Conservation (phyloP, 352 stramenopile genomes). For the Phytophthora chlamydospora region DNA sequence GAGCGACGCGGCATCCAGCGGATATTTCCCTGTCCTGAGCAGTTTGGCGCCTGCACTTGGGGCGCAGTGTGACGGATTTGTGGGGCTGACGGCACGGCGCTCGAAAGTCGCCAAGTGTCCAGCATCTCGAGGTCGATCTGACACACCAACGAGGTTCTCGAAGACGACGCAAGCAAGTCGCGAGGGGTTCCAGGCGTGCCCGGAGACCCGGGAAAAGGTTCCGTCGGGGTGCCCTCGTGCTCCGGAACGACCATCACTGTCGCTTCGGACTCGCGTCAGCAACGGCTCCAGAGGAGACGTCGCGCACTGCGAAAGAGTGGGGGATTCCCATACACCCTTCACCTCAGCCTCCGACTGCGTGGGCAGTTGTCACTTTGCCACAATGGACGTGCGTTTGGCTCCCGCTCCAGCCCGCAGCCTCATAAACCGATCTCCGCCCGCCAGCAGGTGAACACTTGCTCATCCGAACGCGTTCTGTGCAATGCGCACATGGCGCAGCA, state of each 20-base stretch:
- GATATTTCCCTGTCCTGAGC: slow-evolving; percentile 19
- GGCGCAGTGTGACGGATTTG: slow-evolving; percentile 13
- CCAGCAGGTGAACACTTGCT: slow-evolving; percentile 48
- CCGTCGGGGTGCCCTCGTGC: slow-evolving; percentile 41
- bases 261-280: slow-evolving; percentile 12
- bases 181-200: slow-evolving; percentile 21
- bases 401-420: slow-evolving; percentile 23
- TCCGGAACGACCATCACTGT: slow-evolving; percentile 8
- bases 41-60: background rate
- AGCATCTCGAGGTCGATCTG: slow-evolving; percentile 31
- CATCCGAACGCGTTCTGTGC: slow-evolving; percentile 38
- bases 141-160: slow-evolving; percentile 21
- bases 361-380: slow-evolving; percentile 11
- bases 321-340: slow-evolving; percentile 29
- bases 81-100: too few relatives aligned
- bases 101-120: slow-evolving; percentile 28
- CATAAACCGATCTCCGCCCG: slow-evolving; percentile 31
- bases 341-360: background rate
- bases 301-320: slow-evolving; percentile 22
- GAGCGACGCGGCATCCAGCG: slow-evolving; percentile 30
- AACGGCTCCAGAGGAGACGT: slow-evolving; percentile 31
- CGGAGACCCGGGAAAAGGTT: slow-evolving; percentile 35
- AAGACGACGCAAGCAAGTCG: slow-evolving; percentile 19
- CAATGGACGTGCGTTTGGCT: slow-evolving; percentile 21
- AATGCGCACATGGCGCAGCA: slow-evolving; percentile 54